Evolutionary conservation across 2,329 filamentous ascomycete species (phyloP), one percentile per base, ranked within the genome.

Genomic region (Zymoseptoria passerinii): DNA sequence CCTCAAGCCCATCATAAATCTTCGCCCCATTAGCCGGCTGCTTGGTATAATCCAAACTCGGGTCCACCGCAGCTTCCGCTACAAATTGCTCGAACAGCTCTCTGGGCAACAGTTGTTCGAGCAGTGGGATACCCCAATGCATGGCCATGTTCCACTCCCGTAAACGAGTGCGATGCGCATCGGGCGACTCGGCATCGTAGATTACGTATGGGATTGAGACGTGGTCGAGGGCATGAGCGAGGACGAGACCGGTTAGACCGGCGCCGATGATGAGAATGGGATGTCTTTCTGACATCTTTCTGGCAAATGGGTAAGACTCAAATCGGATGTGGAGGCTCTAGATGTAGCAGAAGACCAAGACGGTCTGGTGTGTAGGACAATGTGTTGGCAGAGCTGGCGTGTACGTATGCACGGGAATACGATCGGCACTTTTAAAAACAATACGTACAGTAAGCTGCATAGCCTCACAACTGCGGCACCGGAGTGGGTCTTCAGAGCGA

Each of bases 221-320:
- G 54, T 63, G 63, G 10, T 58, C 48, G 16, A 67, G 58, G 13
- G 58, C 64, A 28, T 66, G 65, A 6, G 65, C 62, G 19, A 67
- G 54, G 10, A 58, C 50, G 1, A 67, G 58, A 5, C 65, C 65
- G 9, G 58, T 63, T 16, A 65, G 52, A 10, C 63, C 63, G 18
- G 63, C 63, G 19, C 63, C 63, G 16, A 67, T 62, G 53, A 66
- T 62, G 18, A 67, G 55, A 8, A 66, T 59, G 49, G 56, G 56
- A 2, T 52, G 55, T 28, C 54, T 48, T 19, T 48, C 20, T 28
- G 35, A 48, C 19, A 29, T 53, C n/a, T n/a, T n/a, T n/a, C n/a
- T n/a, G n/a, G n/a, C n/a, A n/a, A n/a, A n/a, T n/a, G n/a, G n/a
- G n/a, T n/a, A n/a, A n/a, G n/a, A n/a, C n/a, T n/a, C n/a, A n/a